phyloP scores from a whole-genome alignment of 257 asterid species.

The Forsythia viridissima region DNA sequence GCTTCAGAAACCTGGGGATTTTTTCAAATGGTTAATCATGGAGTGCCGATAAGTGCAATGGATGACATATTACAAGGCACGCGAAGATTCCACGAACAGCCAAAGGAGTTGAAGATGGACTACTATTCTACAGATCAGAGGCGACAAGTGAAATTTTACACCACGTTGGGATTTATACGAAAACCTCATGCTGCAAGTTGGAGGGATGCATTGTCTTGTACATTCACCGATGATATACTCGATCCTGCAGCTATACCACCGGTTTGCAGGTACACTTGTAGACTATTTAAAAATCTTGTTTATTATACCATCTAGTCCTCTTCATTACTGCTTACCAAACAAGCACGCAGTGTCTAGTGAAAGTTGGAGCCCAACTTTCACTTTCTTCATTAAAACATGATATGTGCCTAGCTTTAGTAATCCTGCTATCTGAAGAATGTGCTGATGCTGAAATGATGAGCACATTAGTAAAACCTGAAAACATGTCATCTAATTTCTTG shows the following conservation, averaged over 20 bases:
- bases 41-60: conserved; percentile 51
- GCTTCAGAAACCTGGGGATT: conserved; percentile 71
- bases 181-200: conserved; percentile 51
- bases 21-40: conserved; percentile 72
- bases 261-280: conserved; percentile 51
- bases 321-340: too few relatives aligned
- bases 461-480: too few relatives aligned
- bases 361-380: too few relatives aligned
- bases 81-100: conserved; percentile 58
- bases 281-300: too few relatives aligned
- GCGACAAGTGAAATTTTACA: conserved; percentile 44
- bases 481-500: not conserved
- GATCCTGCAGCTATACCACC: conserved; percentile 49
- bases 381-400: too few relatives aligned
- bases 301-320: too few relatives aligned
- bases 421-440: too few relatives aligned
- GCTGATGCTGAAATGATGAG: not conserved
- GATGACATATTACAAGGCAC: conserved; percentile 45
- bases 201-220: conserved; percentile 72
- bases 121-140: conserved; percentile 52
- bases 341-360: too few relatives aligned
- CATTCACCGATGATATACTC: conserved; percentile 40
- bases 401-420: too few relatives aligned
- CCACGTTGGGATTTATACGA: conserved; percentile 44
- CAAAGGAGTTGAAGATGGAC: conserved; percentile 51